Conservation (phyloP, 257 asterid species). For the Salvia rosmarinus region DNA sequence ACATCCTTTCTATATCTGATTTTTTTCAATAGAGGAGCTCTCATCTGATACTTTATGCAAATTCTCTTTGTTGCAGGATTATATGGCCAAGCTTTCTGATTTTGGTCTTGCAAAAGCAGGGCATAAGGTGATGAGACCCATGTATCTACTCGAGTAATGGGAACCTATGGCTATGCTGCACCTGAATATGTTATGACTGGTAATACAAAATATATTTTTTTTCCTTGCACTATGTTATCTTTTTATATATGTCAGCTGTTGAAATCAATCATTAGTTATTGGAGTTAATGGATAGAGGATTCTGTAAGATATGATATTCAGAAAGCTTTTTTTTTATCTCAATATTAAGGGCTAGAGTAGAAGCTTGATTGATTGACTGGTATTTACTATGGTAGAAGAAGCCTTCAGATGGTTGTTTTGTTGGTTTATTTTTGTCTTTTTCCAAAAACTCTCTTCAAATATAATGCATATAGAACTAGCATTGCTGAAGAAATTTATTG, state of each 20-base stretch:
- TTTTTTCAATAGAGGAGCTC: conserved; percentile 2
- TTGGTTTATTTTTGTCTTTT: background rate
- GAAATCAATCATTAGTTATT: conserved; percentile 23
- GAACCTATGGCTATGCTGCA: conserved; percentile 99
- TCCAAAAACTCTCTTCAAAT: conserved; percentile 7
- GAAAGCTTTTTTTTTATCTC: background rate
- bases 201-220: conserved; percentile 32
- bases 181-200: conserved; percentile 99
- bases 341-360: conserved; percentile 5
- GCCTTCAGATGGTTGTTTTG: conserved; percentile 14
- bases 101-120: conserved; percentile 99
- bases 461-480: background rate
- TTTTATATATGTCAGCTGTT: conserved; percentile 21
- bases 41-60: conserved; percentile 23
- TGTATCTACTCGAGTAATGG: conserved; percentile 99
- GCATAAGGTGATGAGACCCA: conserved; percentile 99
- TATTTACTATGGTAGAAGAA: background rate
- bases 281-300: background rate
- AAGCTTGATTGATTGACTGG: background rate
- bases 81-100: conserved; percentile 95
- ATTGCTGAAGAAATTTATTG: conserved; percentile 14
- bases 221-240: conserved; percentile 18
- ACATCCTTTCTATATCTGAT: background rate
- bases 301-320: background rate
- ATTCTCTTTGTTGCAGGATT: conserved; percentile 67